Evolutionary conservation across 2,329 filamentous ascomycete genomes (phyloP).

Genomic region (Epichloe elymi): DNA sequence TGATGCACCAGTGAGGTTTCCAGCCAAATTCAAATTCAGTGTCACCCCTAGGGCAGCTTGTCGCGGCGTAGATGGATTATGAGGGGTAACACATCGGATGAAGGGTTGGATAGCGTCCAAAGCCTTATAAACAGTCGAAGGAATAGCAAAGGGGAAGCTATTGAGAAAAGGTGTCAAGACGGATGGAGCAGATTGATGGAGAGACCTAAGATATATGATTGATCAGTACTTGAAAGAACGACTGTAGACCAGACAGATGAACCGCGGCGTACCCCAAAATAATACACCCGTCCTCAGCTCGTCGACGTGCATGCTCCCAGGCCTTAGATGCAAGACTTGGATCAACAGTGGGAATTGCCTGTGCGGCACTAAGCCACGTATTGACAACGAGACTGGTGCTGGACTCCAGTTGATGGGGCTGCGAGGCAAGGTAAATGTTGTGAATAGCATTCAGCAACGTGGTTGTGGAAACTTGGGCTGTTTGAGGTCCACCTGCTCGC

Average conservation of each 20-base stretch:
- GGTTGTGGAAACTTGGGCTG: conserved; percentile 78
- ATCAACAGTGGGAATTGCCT: conserved; percentile 64
- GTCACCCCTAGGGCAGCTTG: conserved; percentile 72
- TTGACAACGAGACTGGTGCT: conserved; percentile 89
- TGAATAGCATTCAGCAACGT: conserved; percentile 87
- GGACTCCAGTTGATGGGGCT: conserved; percentile 78
- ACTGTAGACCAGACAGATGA: background rate
- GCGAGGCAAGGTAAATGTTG: conserved; percentile 68
- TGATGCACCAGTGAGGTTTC: conserved; percentile 62
- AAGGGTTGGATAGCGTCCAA: conserved; percentile 77
- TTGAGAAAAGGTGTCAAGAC: conserved; percentile 69
- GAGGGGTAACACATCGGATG: conserved; percentile 72
- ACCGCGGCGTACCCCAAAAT: conserved; percentile 57
- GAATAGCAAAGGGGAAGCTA: conserved; percentile 62
- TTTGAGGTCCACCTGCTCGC: conserved; percentile 49
- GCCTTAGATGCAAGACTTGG: conserved; percentile 62
- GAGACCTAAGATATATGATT: conserved; percentile 44
- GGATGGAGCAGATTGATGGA: conserved; percentile 80
- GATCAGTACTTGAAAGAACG: conserved; percentile 7
- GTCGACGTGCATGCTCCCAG: conserved; percentile 90
- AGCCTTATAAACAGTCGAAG: conserved; percentile 61
- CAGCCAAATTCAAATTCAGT: conserved; percentile 68
- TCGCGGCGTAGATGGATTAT: conserved; percentile 72
- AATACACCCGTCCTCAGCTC: conserved; percentile 92
- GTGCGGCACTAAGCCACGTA: conserved; percentile 78